Conservation (phyloP, 2,329 filamentous ascomycete genomes). For the Ophiocordyceps australis region DNA sequence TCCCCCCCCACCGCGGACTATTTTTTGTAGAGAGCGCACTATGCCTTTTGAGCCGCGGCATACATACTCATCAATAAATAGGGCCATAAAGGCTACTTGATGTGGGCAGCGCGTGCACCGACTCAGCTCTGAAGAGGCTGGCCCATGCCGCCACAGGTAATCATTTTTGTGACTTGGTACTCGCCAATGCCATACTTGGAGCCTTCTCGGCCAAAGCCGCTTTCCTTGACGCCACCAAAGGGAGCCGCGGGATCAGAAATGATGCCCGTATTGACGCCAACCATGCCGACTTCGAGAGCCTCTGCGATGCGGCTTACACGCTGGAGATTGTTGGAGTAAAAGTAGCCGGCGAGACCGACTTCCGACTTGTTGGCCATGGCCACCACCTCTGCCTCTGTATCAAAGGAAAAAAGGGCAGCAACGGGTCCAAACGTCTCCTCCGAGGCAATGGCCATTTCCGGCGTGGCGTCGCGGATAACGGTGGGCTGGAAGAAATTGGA, state of each 20-base stretch:
- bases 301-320: slow-evolving; percentile 45
- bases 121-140: slow-evolving; percentile 30
- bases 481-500: slow-evolving; percentile 82
- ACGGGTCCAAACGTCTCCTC: slow-evolving; percentile 97
- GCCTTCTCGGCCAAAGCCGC: slow-evolving; percentile 64
- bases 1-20: too few relatives aligned
- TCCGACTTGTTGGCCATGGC: slow-evolving; percentile 63
- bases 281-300: slow-evolving; percentile 69
- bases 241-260: slow-evolving; percentile 39
- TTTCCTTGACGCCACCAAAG: slow-evolving; percentile 72
- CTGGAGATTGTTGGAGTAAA: slow-evolving; percentile 54
- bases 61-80: too few relatives aligned
- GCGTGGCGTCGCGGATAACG: slow-evolving; percentile 71
- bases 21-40: too few relatives aligned
- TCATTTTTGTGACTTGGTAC: slow-evolving; percentile 56
- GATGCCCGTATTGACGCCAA: slow-evolving; percentile 64
- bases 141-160: slow-evolving; percentile 33
- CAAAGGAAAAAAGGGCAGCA: slow-evolving; percentile 75
- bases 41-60: too few relatives aligned
- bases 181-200: slow-evolving; percentile 62
- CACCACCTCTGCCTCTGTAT: slow-evolving; percentile 78
- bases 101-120: too few relatives aligned
- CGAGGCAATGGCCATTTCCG: slow-evolving; percentile 63
- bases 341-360: slow-evolving; percentile 86
- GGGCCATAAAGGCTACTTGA: too few relatives aligned